Base-by-base conservation (phyloP, 305 asterid species). In the Coffea humblotiana region DNA sequence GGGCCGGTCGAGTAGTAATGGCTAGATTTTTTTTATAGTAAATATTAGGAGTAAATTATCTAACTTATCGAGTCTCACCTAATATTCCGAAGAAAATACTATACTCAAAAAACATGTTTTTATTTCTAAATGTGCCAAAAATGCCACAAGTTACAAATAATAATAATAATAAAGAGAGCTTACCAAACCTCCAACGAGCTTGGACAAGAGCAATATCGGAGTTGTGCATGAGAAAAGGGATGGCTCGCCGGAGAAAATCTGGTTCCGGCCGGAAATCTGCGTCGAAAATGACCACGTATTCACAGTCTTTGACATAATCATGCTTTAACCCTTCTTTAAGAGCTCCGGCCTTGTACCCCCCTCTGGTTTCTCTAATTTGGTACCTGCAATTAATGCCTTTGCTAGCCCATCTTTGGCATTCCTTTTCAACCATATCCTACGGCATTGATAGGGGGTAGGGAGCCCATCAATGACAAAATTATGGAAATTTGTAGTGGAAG, bases 211-310 rank as follows among this genome's bases (percentile, higher is more conserved):
- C 98, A 37, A 94, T 82, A 13, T 89, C 86, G 35, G 86, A 87
- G 76, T 93, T 93, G 82, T 93, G 93, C 47, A 93, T 77, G 16
- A 91, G 89, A 27, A 90, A 94, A 0, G 98, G 98, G 78, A 93
- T 85, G 8, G 98, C 84, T 7, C 98, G 88, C 9, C 89, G 81
- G 29, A 95, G 94, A 63, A 93, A 95, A 61, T 95, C 97, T 0
- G 95, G 92, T 19, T 93, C 98, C 19, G 98, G 98, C 21, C 96
- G 93, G 51, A 95, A 95, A 88, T 95, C 98, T 0, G 98, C 98
- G 8, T 95, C 98, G 73, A 95, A 93, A 54, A 95, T 93, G 35
- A 86, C 95, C 1, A 95, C 97, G 3, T 87, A 91, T 7, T 95
- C 98, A 63, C 98, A 95, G 1, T 88, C 88, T 71, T 92, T 87